phyloP scores from a whole-genome alignment of 768 basidiomycete genomes.

The Lactarius pseudohatsudake region DNA sequence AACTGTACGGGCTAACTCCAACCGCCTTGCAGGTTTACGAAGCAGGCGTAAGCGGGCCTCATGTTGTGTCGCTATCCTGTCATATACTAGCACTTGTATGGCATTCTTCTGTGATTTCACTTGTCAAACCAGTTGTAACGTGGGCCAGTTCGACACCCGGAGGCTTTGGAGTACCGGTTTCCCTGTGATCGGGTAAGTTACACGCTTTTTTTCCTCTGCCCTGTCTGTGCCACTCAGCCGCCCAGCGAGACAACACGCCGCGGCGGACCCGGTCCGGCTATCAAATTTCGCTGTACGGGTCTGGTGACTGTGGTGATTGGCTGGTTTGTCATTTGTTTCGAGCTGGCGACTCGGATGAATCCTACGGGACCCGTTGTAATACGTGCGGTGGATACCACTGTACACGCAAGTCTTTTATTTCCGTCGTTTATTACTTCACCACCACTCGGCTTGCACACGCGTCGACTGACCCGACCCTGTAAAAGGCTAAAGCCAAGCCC shows the following conservation, averaged over 20 bases:
- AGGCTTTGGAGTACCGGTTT: background rate
- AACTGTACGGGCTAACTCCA: constrained; percentile 5
- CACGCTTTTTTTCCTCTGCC: background rate
- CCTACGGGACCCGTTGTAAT: background rate
- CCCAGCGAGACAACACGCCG: background rate
- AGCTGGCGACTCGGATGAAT: constrained; percentile 15
- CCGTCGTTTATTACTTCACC: background rate
- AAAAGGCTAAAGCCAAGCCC: constrained; percentile 22
- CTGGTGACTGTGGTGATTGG: constrained; percentile 10
- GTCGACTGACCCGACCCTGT: constrained; percentile 1
- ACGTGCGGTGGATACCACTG: background rate
- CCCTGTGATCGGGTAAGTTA: constrained; percentile 6
- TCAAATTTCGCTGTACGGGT: background rate
- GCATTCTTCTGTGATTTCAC: constrained; percentile 14
- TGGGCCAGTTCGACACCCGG: constrained; percentile 1
- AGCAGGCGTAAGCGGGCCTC: constrained; percentile 20
- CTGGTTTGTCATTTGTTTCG: constrained; percentile 8
- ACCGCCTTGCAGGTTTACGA: constrained; percentile 22
- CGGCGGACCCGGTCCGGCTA: constrained; percentile 13
- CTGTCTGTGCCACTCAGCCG: constrained; percentile 1
- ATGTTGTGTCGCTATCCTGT: constrained; percentile 12
- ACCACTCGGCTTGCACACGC: background rate
- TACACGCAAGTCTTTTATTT: constrained; percentile 1
- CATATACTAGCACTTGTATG: constrained; percentile 19
- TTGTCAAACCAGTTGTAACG: background rate